Conservation (phyloP, 768 basidiomycete species). For the Calocybe indica region DNA sequence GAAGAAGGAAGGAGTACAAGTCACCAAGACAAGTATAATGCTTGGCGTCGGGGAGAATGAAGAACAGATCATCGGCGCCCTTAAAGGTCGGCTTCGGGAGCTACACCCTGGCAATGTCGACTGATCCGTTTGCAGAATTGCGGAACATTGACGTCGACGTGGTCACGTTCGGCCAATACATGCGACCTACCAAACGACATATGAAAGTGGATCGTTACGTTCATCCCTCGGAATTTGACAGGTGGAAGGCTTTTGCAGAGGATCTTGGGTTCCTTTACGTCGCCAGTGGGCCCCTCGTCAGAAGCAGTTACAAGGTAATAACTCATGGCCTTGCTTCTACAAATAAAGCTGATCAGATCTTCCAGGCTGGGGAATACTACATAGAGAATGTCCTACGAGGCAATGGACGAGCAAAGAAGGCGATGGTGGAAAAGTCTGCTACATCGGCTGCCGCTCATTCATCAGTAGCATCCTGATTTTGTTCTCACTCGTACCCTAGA, state of each 20-base stretch:
- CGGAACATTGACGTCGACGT: conserved; percentile 89
- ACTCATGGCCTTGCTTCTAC: not conserved
- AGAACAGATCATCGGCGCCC: conserved; percentile 74
- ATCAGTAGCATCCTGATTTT: too few species aligned
- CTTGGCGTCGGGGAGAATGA: conserved; percentile 91
- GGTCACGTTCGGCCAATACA: conserved; percentile 98
- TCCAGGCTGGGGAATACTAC: conserved; percentile 93
- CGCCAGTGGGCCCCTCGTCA: conserved; percentile 91
- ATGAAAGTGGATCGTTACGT: conserved; percentile 99
- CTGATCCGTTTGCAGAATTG: conserved; percentile 53
- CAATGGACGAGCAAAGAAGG: conserved; percentile 40
- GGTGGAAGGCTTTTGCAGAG: conserved; percentile 88
- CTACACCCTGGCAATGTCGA: conserved; percentile 1
- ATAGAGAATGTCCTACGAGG: conserved; percentile 84
- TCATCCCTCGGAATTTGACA: conserved; percentile 86
- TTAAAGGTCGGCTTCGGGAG: conserved; percentile 53
- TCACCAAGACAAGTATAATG: conserved; percentile 99
- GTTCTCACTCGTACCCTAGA: too few species aligned
- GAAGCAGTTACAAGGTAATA: conserved; percentile 93
- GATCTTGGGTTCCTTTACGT: conserved; percentile 96
- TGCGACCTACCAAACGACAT: conserved; percentile 97
- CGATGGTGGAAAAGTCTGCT: conserved; percentile 9
- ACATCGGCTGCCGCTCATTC: too few species aligned
- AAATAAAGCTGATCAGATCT: conserved; percentile 5
- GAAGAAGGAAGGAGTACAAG: conserved; percentile 74